Base-by-base conservation (phyloP, 2,329 filamentous ascomycete species). In the Trichoderma simmonsii region DNA sequence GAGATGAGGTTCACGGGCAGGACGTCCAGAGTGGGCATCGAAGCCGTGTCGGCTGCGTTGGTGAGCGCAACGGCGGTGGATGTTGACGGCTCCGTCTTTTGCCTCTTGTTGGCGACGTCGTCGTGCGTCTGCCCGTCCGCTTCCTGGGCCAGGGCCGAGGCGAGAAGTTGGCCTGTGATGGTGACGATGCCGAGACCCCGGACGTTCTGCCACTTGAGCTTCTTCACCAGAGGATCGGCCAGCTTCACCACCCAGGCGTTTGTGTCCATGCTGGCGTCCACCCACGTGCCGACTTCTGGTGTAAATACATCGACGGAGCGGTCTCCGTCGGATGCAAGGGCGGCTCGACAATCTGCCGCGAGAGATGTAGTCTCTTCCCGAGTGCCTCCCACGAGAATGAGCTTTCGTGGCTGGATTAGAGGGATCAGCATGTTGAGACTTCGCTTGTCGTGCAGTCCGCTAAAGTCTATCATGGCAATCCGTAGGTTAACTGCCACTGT, bases 221-320 rank as follows among this genome's bases (percentile, higher is more conserved):
- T 92, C 81, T 93, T 93, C 72, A 97, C 92, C 24, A 99, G 89
- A 59, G 89, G 85, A 76, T 95, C 93, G 63, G 93, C 94, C 21
- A 99, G 87, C 81, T 95, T 97, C 73, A 99, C 93, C 28, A 93
- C 91, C 96, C 97, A 99, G 4, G 96, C 95, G 79, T 98, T 98
- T 6, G 95, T 98, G 80, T 99, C 96, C 56, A 98, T 95, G 78
- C 95, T 98, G 14, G 95, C 96, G 80, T 99, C 91, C 56, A 99
- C 87, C 15, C 86, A 85, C 39, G 87, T 85, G 28, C 94, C 94
- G n/a, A 93, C 85, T 11, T 84, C 81, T 1, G 96, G 96, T 0
- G 93, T 94, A 79, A 95, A 95, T 6, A 99, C 93, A 74, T 95
- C 91, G 43, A 90, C 87, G 21, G 85, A 83, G 60, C 83, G 82